Conservation (phyloP, 2,329 filamentous ascomycete species). For the Byssochlamys sp. region DNA sequence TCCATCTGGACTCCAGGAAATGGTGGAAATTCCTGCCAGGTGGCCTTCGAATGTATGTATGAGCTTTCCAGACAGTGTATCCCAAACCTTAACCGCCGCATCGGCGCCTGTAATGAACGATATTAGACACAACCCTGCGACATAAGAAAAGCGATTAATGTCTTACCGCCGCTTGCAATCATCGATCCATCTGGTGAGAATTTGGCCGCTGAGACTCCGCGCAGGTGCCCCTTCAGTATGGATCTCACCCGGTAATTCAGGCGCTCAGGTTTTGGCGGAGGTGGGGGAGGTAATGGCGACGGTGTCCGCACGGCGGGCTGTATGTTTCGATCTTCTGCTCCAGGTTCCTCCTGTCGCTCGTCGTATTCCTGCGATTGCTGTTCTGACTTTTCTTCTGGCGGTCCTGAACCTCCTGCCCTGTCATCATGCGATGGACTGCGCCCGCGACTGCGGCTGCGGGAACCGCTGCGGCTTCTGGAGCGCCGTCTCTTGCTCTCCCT, state of each 20-base stretch:
- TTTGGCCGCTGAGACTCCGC: slow-evolving; percentile 71
- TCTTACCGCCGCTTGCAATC: slow-evolving; percentile 71
- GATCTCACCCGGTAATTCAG: slow-evolving; percentile 63
- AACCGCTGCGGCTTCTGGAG: slow-evolving; percentile 15
- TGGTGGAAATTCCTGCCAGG: slow-evolving; percentile 79
- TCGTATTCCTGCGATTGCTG: not conserved
- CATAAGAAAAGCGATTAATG: not conserved
- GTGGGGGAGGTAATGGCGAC: slow-evolving; percentile 30
- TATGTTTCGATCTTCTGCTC: slow-evolving; percentile 1
- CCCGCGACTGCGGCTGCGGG: slow-evolving; percentile 14
- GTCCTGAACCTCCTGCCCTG: not conserved
- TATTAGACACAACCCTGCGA: slow-evolving; percentile 1
- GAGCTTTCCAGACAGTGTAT: slow-evolving; percentile 64
- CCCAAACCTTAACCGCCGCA: slow-evolving; percentile 84
- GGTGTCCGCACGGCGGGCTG: slow-evolving; percentile 19
- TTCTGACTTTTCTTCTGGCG: not conserved
- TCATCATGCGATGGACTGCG: not conserved
- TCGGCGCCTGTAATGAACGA: slow-evolving; percentile 54
- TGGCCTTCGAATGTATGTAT: slow-evolving; percentile 88
- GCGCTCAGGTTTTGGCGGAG: slow-evolving; percentile 42
- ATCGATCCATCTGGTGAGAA: slow-evolving; percentile 84
- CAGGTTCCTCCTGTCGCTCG: slow-evolving; percentile 1
- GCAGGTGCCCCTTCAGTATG: slow-evolving; percentile 65
- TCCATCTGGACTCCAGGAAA: slow-evolving; percentile 90
- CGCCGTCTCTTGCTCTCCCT: slow-evolving; percentile 7